phyloP scores from a whole-genome alignment of 768 basidiomycete species.

The Kockovaella imperatae region DNA sequence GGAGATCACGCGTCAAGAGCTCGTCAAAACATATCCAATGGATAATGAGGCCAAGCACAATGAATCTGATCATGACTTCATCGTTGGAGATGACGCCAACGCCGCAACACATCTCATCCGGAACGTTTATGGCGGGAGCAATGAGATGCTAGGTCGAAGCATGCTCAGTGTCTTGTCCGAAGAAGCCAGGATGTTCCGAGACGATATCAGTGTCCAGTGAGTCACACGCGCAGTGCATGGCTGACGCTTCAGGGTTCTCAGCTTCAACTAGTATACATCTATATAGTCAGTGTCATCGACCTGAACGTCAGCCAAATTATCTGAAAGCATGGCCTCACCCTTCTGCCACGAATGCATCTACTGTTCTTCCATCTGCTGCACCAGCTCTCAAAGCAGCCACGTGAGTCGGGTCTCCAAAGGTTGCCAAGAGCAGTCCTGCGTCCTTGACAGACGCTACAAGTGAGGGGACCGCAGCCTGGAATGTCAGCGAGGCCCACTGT shows the following conservation, averaged over 20 bases:
- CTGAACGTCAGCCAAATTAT: neutral
- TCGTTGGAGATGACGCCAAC: slow-evolving; percentile 16
- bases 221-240: no score
- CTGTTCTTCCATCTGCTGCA: slow-evolving; percentile 28
- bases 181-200: no score
- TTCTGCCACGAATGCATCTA: slow-evolving; percentile 37
- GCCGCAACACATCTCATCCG: slow-evolving; percentile 23
- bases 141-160: slow-evolving; percentile 8
- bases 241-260: no score
- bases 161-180: slow-evolving; percentile 24
- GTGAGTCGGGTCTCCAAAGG: slow-evolving; percentile 58
- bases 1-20: no score
- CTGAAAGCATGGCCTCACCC: slow-evolving; percentile 18
- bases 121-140: slow-evolving; percentile 15
- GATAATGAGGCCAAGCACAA: slow-evolving; percentile 1
- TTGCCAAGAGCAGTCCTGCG: slow-evolving; percentile 76
- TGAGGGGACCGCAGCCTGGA: slow-evolving; percentile 79
- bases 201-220: no score
- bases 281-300: slow-evolving; percentile 11
- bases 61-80: neutral
- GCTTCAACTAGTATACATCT: neutral
- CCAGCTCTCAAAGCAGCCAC: slow-evolving; percentile 37
- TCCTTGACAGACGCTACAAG: slow-evolving; percentile 81
- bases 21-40: neutral
- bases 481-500: slow-evolving; percentile 4